Conservation (phyloP, 2,329 filamentous ascomycete species). For the Escovopsis sp. region DNA sequence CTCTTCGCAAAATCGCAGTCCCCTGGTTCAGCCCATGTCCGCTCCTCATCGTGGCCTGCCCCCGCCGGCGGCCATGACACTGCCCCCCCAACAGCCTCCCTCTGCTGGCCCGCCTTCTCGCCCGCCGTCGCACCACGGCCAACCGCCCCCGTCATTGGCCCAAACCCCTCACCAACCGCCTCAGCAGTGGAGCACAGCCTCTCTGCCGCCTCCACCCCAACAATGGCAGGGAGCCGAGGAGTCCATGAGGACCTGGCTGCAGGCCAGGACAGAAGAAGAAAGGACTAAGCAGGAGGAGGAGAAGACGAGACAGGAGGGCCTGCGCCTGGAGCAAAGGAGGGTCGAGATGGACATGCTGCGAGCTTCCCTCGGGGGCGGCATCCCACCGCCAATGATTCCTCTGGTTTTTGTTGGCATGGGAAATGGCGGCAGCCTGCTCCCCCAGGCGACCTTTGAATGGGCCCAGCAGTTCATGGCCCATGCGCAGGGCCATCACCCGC, state of each 20-base stretch:
- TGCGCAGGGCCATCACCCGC: conserved; percentile 32
- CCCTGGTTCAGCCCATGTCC: conserved; percentile 46
- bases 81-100: conserved; percentile 33
- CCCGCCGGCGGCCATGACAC: conserved; percentile 49
- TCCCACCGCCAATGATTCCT: conserved; percentile 61
- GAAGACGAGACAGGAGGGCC: conserved; percentile 46
- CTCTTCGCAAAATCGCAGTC: conserved; percentile 30
- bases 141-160: conserved; percentile 11
- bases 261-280: conserved; percentile 60
- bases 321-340: conserved; percentile 57
- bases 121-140: conserved; percentile 14
- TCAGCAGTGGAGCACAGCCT: conserved; percentile 12
- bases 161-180: conserved; percentile 18
- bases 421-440: conserved; percentile 36
- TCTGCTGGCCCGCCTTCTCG: conserved; percentile 13
- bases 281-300: conserved; percentile 61
- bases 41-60: conserved; percentile 56
- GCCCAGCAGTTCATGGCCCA: conserved; percentile 50
- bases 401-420: conserved; percentile 61
- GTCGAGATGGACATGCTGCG: conserved; percentile 60
- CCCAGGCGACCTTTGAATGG: conserved; percentile 50
- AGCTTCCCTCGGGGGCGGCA: conserved; percentile 52
- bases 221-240: conserved; percentile 57
- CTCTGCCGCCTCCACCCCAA: conserved; percentile 46
- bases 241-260: conserved; percentile 56